A percentile compares a stretch with the other conserved stretches of the same genome.
Evolutionary conservation across 495 filamentous ascomycete species (phyloP).

Genomic region (Neurospora tetraspora): DNA sequence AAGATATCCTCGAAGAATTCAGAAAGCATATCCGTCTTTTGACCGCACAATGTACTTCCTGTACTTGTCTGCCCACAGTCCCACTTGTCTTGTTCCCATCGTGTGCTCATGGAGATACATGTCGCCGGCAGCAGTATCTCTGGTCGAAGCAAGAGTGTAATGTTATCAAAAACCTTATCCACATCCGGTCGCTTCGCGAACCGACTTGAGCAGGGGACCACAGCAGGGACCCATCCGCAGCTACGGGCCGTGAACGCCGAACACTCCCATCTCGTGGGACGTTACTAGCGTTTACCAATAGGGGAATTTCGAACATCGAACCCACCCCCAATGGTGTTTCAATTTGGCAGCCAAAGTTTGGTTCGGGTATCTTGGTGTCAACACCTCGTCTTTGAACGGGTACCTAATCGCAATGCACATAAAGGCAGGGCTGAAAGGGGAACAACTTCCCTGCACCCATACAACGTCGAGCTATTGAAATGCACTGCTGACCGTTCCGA

Average conservation of each 20-base stretch:
- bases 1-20: background rate
- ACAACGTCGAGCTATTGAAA: background rate
- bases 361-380: conserved; percentile 10
- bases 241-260: conserved; percentile 18
- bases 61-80: background rate
- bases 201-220: background rate
- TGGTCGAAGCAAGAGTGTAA: background rate
- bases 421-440: conserved; percentile 15
- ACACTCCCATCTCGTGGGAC: conserved; percentile 10
- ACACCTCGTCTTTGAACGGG: conserved; percentile 1
- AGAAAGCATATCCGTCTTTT: background rate
- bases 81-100: background rate
- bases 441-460: background rate
- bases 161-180: background rate
- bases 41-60: background rate
- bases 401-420: background rate
- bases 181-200: background rate
- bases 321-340: background rate
- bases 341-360: background rate
- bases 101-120: background rate
- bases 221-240: conserved; percentile 5
- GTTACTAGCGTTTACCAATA: conserved; percentile 20
- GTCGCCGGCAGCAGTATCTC: background rate
- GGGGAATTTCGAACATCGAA: conserved; percentile 13
- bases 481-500: conserved; percentile 12